Base-by-base conservation (phyloP, 805 yeast genomes). In the Isabelozyma rhagii region DNA sequence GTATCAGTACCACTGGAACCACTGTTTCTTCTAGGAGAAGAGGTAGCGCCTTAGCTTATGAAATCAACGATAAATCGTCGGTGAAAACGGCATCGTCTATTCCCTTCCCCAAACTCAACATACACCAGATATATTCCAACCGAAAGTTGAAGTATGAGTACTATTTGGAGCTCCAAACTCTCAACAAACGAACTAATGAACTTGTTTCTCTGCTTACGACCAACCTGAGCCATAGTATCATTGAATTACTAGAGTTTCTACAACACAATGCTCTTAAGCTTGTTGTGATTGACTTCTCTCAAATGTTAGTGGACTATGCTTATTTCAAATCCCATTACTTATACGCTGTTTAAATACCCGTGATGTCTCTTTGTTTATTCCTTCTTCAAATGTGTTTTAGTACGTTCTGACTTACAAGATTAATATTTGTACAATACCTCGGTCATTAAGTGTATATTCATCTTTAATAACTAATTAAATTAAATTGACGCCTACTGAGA, bases 221-320 rank as follows among this genome's bases (percentile, higher is more conserved):
- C 51, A 47, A 25, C 45, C 25, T 39, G 10, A 36, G 50, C 28
- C 46, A 51, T 3, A 62, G 61, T 45, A 48, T 66, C 39, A 50
- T 59, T 29, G 61, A 60, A 51, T 60, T 71, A 39, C 53, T 73
- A 54, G 75, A 70, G 38, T 74, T 73, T 48, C 57, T 74, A 45
- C 67, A 69, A 47, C 58, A 63, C 50, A 56, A 53, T 47, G 58
- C 72, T 8, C 62, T 73, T 53, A 67, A 65, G 53, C 68, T 74
- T 48, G 63, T 74, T 17, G 60, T 71, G 28, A 61, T 72, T 17
- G 78, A 74, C 54, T 53, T 66, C 3, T 58, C 63, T 29, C 68
- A 63, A 28, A 70, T 73, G 76, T 55, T 71, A 34, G 48, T 65
- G 27, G 63, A 60, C 28, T 69, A 70, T 54, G 68, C 64, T 11